Conservation (phyloP, 345 rosid genomes). For the Eucalyptus regnans region DNA sequence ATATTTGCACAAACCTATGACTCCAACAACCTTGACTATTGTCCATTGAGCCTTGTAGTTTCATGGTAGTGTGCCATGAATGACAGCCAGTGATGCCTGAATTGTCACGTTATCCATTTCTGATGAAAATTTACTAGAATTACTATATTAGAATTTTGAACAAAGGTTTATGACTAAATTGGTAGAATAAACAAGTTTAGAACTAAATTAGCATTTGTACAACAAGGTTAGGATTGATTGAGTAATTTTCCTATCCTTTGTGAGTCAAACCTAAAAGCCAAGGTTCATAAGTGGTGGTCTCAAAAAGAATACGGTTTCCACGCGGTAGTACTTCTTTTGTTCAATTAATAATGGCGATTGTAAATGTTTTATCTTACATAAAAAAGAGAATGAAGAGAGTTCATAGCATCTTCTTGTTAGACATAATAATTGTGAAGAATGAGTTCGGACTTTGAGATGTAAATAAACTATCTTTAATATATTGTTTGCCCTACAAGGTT, state of each 20-base stretch:
- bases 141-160: too few species aligned
- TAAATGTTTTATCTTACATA: neutral
- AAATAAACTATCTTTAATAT: too few species aligned
- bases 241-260: too few species aligned
- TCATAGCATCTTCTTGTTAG: neutral
- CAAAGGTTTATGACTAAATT: neutral
- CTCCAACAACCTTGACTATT: neutral
- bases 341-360: too few species aligned
- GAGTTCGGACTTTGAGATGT: neutral
- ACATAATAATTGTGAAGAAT: neutral
- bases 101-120: neutral
- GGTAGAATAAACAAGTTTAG: neutral
- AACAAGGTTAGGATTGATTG: neutral
- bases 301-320: too few species aligned
- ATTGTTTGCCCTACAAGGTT: neutral
- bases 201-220: neutral
- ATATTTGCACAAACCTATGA: neutral
- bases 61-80: neutral
- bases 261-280: too few species aligned
- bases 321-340: too few species aligned
- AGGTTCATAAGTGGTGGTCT: too few species aligned
- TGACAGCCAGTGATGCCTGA: rapidly evolving
- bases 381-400: neutral
- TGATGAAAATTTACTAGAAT: too few species aligned
- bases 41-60: neutral